Conservation (phyloP, 306 rosid genomes). For the Cucumis cinereus region DNA sequence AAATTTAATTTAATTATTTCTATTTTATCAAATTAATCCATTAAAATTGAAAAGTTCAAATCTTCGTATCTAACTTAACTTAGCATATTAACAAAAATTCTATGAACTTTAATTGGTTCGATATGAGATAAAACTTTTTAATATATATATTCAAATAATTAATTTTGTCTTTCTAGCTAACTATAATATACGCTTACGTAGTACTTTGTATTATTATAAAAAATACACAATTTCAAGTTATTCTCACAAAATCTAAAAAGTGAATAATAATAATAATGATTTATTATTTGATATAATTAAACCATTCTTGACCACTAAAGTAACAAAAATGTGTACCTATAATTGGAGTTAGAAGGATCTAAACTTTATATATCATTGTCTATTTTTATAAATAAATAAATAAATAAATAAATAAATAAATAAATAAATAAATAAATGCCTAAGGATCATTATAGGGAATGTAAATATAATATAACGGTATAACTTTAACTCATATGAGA, state of each 20-base stretch:
- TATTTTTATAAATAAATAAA: neutral
- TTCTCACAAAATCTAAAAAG: neutral
- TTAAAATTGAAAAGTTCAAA: too few relatives aligned
- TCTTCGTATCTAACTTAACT: too few relatives aligned
- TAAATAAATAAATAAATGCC: neutral
- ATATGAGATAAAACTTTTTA: too few relatives aligned
- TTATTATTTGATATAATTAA: neutral
- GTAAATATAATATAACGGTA: constrained; percentile 2
- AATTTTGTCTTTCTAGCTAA: neutral
- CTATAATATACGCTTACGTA: neutral
- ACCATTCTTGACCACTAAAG: neutral
- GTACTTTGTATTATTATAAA: neutral
- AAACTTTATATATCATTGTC: neutral
- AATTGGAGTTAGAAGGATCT: neutral
- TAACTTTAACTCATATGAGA: neutral
- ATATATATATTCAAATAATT: too few relatives aligned
- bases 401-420: neutral
- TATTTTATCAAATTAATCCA: too few relatives aligned
- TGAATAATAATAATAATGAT: neutral
- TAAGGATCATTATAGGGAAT: constrained; percentile 3
- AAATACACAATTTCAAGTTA: neutral
- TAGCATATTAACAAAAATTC: too few relatives aligned
- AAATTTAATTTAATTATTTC: too few relatives aligned
- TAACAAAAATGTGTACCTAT: neutral
- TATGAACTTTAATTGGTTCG: too few relatives aligned